These are phyloP conservation scores for Lentinus brumalis DNA, from an alignment of 768 basidiomycete species.

Conservation along the genomic window DNA sequence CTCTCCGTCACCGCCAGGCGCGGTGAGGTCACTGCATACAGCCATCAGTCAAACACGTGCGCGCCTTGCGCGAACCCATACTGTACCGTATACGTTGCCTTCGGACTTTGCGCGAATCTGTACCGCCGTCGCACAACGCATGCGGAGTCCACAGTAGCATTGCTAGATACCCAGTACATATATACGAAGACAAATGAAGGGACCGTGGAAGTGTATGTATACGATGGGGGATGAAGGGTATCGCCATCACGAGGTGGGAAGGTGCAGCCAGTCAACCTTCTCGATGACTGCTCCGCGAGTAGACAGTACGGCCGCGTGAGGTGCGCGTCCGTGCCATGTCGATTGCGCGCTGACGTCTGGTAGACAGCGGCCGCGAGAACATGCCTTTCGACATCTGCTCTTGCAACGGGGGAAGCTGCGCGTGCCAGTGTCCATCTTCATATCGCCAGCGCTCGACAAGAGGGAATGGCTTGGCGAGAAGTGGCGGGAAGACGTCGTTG, in stretches of 20 bases:
- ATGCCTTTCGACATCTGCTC: constrained; percentile 49
- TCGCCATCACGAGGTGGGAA: background rate
- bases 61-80: background rate
- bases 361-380: constrained; percentile 40
- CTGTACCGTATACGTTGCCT: background rate
- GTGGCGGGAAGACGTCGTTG: constrained; percentile 52
- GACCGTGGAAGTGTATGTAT: background rate
- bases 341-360: constrained; percentile 7
- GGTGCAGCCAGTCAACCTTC: constrained; percentile 3
- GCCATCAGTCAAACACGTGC: constrained; percentile 17
- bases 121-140: too few species aligned
- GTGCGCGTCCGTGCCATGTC: constrained; percentile 5
- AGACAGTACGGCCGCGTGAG: constrained; percentile 13
- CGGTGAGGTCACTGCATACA: constrained; percentile 23
- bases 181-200: background rate
- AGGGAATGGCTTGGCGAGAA: constrained; percentile 32
- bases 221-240: background rate
- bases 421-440: constrained; percentile 56
- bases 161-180: constrained; percentile 2
- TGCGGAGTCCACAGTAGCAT: background rate
- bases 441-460: constrained; percentile 47
- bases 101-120: background rate
- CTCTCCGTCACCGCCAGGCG: constrained; percentile 9
- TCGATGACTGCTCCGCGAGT: constrained; percentile 15
- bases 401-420: constrained; percentile 45